Conservation (phyloP, 2,329 filamentous ascomycete species). For the Endothia cerciana region DNA sequence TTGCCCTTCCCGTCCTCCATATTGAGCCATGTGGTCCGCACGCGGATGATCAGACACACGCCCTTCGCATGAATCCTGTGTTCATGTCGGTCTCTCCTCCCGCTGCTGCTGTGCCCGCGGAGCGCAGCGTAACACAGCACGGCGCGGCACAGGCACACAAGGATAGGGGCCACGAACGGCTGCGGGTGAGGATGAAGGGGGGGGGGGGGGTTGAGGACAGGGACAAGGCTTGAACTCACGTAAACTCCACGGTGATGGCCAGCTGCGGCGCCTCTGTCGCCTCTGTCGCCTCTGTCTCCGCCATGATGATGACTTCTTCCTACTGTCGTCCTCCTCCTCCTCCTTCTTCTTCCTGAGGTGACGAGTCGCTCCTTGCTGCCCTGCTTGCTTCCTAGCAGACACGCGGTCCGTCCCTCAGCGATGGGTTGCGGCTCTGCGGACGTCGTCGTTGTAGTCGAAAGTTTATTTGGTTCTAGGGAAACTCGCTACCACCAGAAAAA, state of each 20-base stretch:
- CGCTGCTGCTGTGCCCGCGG: neutral
- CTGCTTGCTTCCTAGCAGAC: neutral
- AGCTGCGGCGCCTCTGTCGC: conserved; percentile 40
- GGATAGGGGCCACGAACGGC: conserved; percentile 15
- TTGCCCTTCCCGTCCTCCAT: neutral
- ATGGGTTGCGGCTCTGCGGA: conserved; percentile 26
- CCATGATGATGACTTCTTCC: conserved; percentile 1
- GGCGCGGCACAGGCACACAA: conserved; percentile 25
- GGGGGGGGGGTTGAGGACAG: neutral
- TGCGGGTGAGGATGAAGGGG: neutral
- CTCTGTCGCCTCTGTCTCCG: neutral
- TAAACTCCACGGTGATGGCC: conserved; percentile 61
- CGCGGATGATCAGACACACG: neutral
- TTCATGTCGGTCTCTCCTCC: neutral
- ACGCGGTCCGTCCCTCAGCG: too few species aligned
- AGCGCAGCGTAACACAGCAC: neutral
- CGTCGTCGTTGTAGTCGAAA: conserved; percentile 15
- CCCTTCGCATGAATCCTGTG: neutral
- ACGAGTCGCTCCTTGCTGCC: too few species aligned
- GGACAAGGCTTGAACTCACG: conserved; percentile 48
- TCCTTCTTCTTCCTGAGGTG: neutral
- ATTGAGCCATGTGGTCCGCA: neutral
- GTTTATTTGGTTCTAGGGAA: conserved; percentile 9
- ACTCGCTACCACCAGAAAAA: neutral
- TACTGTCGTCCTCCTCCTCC: too few species aligned